Conservation (phyloP, 352 stramenopile species). For the Phytophthora constricta region DNA sequence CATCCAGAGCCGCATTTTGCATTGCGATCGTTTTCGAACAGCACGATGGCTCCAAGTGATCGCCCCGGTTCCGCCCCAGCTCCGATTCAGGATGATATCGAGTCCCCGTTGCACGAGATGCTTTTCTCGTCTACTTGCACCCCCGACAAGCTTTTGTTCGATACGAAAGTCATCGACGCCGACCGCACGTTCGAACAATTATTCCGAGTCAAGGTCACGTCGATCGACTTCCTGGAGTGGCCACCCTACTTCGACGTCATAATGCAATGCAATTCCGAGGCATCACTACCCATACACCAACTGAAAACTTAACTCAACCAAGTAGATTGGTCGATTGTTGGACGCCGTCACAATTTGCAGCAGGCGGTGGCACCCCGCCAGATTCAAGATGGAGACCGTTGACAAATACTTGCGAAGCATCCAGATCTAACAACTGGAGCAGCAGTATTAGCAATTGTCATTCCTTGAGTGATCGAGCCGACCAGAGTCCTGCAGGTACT, state of each 20-base stretch:
- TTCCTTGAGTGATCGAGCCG: conserved; percentile 4
- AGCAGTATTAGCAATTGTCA: conserved; percentile 1
- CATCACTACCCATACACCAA: background rate
- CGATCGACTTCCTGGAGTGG: conserved; percentile 32
- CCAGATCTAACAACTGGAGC: conserved; percentile 12
- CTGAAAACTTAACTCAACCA: background rate
- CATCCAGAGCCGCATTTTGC: background rate
- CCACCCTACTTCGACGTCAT: conserved; percentile 30
- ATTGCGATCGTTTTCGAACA: conserved; percentile 17
- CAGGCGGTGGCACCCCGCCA: background rate
- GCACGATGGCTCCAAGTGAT: conserved; percentile 29
- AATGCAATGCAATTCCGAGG: conserved; percentile 15
- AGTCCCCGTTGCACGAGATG: conserved; percentile 11
- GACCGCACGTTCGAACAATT: background rate
- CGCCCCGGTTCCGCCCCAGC: background rate
- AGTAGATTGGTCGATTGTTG: conserved; percentile 22
- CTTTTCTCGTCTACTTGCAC: conserved; percentile 24
- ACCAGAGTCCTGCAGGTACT: background rate
- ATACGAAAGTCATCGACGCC: conserved; percentile 14
- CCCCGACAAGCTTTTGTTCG: conserved; percentile 20
- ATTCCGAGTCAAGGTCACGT: conserved; percentile 20
- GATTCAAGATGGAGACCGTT: conserved; percentile 16
- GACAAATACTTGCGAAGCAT: conserved; percentile 5
- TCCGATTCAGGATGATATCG: background rate
- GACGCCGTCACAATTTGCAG: conserved; percentile 22